Conservation (phyloP, 2,329 filamentous ascomycete genomes). For the Trichoderma lentiforme region DNA sequence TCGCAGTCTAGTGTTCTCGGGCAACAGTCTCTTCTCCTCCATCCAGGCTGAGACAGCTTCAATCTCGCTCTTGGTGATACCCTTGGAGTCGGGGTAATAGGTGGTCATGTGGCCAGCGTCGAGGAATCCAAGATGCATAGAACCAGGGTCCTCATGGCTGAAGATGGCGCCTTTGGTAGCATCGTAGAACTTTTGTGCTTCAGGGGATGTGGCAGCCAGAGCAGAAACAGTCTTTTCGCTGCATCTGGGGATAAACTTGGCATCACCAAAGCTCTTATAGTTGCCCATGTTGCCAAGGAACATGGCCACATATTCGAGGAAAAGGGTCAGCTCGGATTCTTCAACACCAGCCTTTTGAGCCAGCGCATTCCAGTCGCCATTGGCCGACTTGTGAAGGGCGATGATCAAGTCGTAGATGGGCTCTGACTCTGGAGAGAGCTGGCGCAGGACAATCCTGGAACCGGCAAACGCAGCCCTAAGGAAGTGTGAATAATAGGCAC, state of each 20-base stretch:
- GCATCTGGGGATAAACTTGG: slow-evolving; percentile 76
- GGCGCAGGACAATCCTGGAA: slow-evolving; percentile 73
- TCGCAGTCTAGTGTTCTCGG: slow-evolving; percentile 72
- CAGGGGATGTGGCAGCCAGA: slow-evolving; percentile 58
- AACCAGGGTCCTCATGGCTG: slow-evolving; percentile 57
- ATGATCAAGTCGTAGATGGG: slow-evolving; percentile 79
- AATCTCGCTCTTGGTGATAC: slow-evolving; percentile 73
- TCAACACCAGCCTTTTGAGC: slow-evolving; percentile 62
- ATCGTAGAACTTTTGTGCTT: slow-evolving; percentile 62
- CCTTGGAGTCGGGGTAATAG: slow-evolving; percentile 74
- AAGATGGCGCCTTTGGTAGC: slow-evolving; percentile 71
- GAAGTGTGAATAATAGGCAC: slow-evolving; percentile 3
- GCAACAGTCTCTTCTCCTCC: slow-evolving; percentile 66
- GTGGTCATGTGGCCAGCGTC: slow-evolving; percentile 75
- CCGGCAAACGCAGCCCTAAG: slow-evolving; percentile 71
- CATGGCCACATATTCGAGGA: slow-evolving; percentile 74
- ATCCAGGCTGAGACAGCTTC: slow-evolving; percentile 68
- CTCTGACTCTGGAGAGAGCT: slow-evolving; percentile 79
- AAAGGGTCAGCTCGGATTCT: slow-evolving; percentile 61
- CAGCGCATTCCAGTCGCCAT: slow-evolving; percentile 69
- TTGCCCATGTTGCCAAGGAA: slow-evolving; percentile 80
- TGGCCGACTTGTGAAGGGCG: slow-evolving; percentile 61
- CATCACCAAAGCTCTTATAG: slow-evolving; percentile 84
- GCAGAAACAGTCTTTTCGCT: slow-evolving; percentile 60
- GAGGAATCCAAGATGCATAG: slow-evolving; percentile 74